Conservation (phyloP, 495 filamentous ascomycete genomes). For the Xylaria palmicola region DNA sequence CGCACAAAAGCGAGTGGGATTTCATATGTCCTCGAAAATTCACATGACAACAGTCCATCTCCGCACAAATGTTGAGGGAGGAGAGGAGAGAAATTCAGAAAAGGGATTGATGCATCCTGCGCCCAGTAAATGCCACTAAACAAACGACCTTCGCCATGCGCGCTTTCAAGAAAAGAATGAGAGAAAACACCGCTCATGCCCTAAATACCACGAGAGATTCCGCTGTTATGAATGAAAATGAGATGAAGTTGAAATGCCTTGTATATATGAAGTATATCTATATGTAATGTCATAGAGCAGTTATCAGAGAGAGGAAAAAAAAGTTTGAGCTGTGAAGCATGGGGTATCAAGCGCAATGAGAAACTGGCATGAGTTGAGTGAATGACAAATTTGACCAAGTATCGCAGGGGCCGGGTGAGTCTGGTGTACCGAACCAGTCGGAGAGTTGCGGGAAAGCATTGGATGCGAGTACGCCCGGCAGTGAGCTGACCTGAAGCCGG, state of each 20-base stretch:
- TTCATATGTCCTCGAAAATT: no score
- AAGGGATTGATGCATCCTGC: no score
- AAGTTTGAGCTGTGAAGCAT: background rate
- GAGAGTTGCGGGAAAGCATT: no score
- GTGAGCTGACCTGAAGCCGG: no score
- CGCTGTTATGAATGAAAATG: background rate
- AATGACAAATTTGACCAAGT: conserved; percentile 3
- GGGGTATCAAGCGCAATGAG: conserved; percentile 15
- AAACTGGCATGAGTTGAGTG: background rate
- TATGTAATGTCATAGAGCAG: no score
- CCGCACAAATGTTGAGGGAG: no score
- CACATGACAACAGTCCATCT: no score
- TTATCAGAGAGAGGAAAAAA: background rate
- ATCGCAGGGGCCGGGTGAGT: no score
- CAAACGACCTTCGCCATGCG: background rate
- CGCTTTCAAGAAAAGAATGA: background rate
- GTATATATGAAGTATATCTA: background rate
- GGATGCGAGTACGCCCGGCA: no score
- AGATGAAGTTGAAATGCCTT: background rate
- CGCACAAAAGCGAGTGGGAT: no score
- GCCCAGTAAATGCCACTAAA: conserved; percentile 2
- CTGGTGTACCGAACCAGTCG: no score
- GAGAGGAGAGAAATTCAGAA: no score
- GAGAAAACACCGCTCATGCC: background rate
- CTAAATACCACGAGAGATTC: background rate